Evolutionary conservation across 23 red algal genomes (phyloP).

Genomic region (Agarophyton chilense): DNA sequence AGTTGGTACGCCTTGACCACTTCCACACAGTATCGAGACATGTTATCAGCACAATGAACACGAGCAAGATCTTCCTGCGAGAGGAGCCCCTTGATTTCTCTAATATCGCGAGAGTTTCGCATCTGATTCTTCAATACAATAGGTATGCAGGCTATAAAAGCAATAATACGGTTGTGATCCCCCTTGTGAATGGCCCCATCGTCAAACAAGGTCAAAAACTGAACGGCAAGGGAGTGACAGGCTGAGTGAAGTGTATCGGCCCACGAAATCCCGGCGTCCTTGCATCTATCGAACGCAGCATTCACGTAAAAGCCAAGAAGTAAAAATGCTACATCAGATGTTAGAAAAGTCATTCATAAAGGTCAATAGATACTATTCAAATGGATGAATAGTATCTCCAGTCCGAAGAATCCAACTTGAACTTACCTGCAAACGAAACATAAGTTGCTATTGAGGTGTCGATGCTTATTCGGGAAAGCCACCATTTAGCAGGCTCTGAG

Average conservation of each 20-base stretch:
- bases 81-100: constrained; percentile 26
- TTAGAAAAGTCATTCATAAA: neutral
- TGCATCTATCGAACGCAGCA: constrained; percentile 32
- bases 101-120: constrained; percentile 34
- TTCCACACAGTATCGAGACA: constrained; percentile 40
- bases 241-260: constrained; percentile 7
- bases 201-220: constrained; percentile 7
- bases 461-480: constrained; percentile 28
- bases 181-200: constrained; percentile 18
- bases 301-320: constrained; percentile 44
- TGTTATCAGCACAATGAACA: constrained; percentile 19
- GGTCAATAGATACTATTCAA: no score
- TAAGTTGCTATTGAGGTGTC: constrained; percentile 18
- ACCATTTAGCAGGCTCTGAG: constrained; percentile 8
- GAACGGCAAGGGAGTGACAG: constrained; percentile 34
- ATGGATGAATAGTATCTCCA: no score
- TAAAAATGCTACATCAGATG: constrained; percentile 4
- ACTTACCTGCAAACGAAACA: constrained; percentile 46
- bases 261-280: constrained; percentile 18
- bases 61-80: constrained; percentile 36
- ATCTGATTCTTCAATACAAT: constrained; percentile 34
- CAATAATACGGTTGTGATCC: constrained; percentile 47
- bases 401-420: no score
- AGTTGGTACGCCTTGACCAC: constrained; percentile 21
- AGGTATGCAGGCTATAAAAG: constrained; percentile 34